These are phyloP conservation scores for Allium sativum DNA, from an alignment of 106 monocot genomes.

Conservation along the genomic window DNA sequence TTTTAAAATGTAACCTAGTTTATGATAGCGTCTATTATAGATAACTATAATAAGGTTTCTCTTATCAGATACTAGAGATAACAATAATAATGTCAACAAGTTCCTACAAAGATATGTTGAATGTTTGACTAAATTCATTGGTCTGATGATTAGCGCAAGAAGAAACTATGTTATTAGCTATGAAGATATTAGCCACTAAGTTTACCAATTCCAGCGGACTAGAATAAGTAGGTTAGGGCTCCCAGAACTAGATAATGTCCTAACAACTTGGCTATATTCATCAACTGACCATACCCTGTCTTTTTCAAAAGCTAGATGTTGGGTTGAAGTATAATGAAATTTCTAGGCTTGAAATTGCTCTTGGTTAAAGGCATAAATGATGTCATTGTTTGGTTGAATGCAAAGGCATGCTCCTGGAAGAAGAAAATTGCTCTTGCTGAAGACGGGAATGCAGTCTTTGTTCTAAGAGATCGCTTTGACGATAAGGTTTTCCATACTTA, in stretches of 20 bases:
- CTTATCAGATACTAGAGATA: no score
- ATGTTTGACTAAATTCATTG: no score
- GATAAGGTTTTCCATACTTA: slow-evolving; percentile 22
- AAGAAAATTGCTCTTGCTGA: slow-evolving; percentile 27
- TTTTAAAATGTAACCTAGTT: no score
- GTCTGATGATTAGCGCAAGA: no score
- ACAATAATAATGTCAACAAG: no score
- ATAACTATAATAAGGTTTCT: no score
- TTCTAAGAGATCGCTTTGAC: slow-evolving; percentile 42
- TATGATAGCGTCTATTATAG: no score
- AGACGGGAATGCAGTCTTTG: slow-evolving; percentile 2
- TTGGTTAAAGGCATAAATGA: slow-evolving; percentile 51
- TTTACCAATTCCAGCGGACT: no score
- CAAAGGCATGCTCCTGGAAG: slow-evolving; percentile 46
- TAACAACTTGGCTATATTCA: slow-evolving; percentile 53
- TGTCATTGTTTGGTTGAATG: slow-evolving; percentile 61
- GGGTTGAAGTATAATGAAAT: slow-evolving; percentile 31
- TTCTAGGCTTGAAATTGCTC: slow-evolving; percentile 59
- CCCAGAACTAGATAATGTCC: slow-evolving; percentile 22
- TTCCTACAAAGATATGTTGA: no score
- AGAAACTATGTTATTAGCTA: no score
- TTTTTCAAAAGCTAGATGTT: slow-evolving; percentile 48
- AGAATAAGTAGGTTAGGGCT: slow-evolving; percentile 35
- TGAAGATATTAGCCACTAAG: no score
- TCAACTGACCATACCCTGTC: slow-evolving; percentile 58